phyloP scores from a whole-genome alignment of 768 basidiomycete genomes.

The Macrocybe gigantea region DNA sequence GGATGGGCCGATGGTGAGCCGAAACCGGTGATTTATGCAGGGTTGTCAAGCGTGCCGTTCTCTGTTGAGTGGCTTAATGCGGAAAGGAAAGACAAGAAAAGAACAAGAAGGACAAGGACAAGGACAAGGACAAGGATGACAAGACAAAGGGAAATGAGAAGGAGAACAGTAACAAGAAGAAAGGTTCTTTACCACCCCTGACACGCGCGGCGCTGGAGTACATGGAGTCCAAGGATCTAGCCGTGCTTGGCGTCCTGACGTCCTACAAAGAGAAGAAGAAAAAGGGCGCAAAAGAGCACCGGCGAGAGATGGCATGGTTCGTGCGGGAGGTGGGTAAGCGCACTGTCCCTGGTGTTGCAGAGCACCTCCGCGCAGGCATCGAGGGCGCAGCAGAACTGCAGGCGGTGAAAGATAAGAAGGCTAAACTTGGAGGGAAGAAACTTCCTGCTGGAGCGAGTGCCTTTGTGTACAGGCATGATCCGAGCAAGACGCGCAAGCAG shows the following conservation, averaged over 20 bases:
- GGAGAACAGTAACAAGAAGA: conserved; percentile 58
- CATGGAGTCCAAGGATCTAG: conserved; percentile 9
- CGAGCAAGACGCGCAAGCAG: no score
- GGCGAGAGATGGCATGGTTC: conserved; percentile 65
- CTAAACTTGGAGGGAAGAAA: no score
- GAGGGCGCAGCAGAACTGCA: no score
- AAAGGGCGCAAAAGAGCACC: conserved; percentile 69
- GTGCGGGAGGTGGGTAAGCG: conserved; percentile 33
- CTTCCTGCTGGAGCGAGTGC: no score
- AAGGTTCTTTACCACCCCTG: conserved; percentile 47
- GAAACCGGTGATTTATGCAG: conserved; percentile 46
- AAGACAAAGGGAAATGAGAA: conserved; percentile 38
- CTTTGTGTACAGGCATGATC: no score
- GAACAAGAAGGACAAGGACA: conserved; percentile 14
- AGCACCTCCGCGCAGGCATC: no score
- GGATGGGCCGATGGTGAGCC: conserved; percentile 25
- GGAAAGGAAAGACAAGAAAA: conserved; percentile 42
- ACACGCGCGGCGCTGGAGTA: conserved; percentile 26
- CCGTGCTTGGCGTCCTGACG: conserved; percentile 15
- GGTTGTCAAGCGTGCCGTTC: conserved; percentile 75
- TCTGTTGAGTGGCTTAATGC: conserved; percentile 41
- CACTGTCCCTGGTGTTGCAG: background rate
- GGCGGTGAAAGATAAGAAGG: no score
- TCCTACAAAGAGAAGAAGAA: conserved; percentile 36
- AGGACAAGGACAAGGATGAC: conserved; percentile 10